phyloP scores from a whole-genome alignment of 2,329 filamentous ascomycete genomes.

The Pestalotiopsis fici region DNA sequence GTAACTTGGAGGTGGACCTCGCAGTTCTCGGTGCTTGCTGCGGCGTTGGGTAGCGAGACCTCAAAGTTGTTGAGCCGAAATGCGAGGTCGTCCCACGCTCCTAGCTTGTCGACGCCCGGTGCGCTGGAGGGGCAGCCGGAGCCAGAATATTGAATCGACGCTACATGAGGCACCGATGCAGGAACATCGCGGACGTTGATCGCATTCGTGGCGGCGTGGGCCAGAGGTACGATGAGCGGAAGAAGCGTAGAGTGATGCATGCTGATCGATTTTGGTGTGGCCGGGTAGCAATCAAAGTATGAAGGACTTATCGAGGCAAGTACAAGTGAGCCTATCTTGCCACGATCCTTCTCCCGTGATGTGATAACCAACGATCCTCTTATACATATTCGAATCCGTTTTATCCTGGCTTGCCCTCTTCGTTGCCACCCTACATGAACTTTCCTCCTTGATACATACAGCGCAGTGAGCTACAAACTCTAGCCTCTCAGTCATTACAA shows the following conservation, averaged over 20 bases:
- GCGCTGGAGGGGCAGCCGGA: conserved; percentile 34
- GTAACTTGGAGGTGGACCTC: conserved; percentile 34
- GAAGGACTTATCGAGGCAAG: not conserved
- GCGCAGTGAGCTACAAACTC: not conserved
- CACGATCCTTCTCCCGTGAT: not conserved
- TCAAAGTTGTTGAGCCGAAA: conserved; percentile 28
- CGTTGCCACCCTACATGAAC: not conserved
- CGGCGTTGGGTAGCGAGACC: conserved; percentile 19
- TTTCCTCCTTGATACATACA: not conserved
- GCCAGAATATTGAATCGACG: conserved; percentile 35
- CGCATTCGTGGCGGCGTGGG: not conserved
- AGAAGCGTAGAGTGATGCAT: not conserved
- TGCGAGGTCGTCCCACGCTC: conserved; percentile 30
- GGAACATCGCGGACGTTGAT: conserved; percentile 21
- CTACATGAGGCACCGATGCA: conserved; percentile 26
- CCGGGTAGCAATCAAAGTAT: not conserved
- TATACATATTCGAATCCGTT: not conserved
- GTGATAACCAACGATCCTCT: not conserved
- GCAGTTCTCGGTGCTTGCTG: conserved; percentile 34
- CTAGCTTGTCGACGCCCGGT: conserved; percentile 31
- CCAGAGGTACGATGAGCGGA: not conserved
- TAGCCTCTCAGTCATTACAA: not conserved
- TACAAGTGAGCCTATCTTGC: not conserved
- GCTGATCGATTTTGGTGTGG: not conserved
- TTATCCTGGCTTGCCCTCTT: not conserved